Percentiles rank a stretch among this genome's conserved stretches.
phyloP scores from a whole-genome alignment of 441 rosid species.

The Macaranga tanarius region DNA sequence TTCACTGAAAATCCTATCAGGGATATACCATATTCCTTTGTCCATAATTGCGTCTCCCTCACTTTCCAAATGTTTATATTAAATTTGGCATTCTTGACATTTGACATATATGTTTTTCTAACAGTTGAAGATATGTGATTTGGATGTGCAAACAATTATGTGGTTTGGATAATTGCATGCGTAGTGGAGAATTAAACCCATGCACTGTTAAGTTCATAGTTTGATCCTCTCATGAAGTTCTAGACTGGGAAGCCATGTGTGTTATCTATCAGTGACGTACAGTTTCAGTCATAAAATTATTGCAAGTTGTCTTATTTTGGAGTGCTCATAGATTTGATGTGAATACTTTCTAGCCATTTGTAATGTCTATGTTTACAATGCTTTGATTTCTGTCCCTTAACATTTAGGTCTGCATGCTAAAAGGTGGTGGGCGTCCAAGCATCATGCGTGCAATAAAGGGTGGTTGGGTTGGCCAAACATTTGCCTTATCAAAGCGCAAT shows the following conservation, averaged over 20 bases:
- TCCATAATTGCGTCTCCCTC: neutral
- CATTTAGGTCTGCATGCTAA: slow-evolving; percentile 30
- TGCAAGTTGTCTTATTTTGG: neutral
- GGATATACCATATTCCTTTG: no score
- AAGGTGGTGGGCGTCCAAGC: slow-evolving; percentile 27
- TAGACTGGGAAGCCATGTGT: neutral
- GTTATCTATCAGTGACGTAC: neutral
- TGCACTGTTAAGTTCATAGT: neutral
- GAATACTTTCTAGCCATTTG: neutral
- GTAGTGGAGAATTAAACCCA: neutral
- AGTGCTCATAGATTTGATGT: neutral
- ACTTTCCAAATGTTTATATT: neutral
- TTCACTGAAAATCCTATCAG: no score
- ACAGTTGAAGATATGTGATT: neutral
- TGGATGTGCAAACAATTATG: neutral
- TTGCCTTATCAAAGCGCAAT: slow-evolving; percentile 69
- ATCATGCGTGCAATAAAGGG: slow-evolving; percentile 73
- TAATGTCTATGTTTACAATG: neutral
- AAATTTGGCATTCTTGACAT: neutral
- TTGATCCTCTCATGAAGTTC: neutral
- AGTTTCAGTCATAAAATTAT: neutral
- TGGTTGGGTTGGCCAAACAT: slow-evolving; percentile 66
- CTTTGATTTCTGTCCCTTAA: slow-evolving; percentile 26
- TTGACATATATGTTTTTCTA: neutral
- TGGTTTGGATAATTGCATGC: neutral